Base-by-base conservation (phyloP, 139 green algal genomes). In the Asterochloris sp. region DNA sequence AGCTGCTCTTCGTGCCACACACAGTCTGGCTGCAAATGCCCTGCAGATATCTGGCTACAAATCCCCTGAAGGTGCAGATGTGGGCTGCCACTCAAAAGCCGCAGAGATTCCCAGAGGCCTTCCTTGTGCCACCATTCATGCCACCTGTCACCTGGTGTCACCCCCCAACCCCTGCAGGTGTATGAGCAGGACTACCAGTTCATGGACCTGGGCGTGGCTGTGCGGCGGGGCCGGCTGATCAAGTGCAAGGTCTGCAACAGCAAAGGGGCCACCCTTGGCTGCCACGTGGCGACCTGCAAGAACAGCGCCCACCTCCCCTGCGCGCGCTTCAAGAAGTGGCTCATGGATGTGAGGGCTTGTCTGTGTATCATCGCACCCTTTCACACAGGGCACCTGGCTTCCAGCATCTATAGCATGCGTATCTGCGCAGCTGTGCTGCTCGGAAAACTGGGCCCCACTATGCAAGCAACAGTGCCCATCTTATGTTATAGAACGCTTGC, bases 231-330 rank as follows among this genome's bases (percentile, higher is more conserved):
- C 13, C 88, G 91, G 61, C 85, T 85, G 78, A 85, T 95, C 64
- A 89, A 89, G 85, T 94, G 89, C 85, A 87, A 82, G 77, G 68
- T 77, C 61, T 93, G 89, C 63, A 73, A 73, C 17, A n/a, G 84
- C 61, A 90, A 88, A 29, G 94, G 94, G 27, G 94, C 93, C 73
- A 95, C 94, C 0, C 74, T 96, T 63, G 94, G 94, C 29, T 97
- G 94, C 86, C 86, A 91, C 68, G 82, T 92, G 62, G 76, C 83
- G 27, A 88, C 76, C 75, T 97, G 94, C 88, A 73, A 78, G 62
- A 76, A 66, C 47, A 90, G 76, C 83, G 96, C 92, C 88, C 94
- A 97, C 87, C 78, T 97, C 66, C 81, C 78, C 60, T 97, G 94
- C 78, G 92, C 93, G 0, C 84, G 88, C 26, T 74, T 80, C 14